Base-by-base conservation (phyloP, 768 basidiomycete genomes). In the Chalciporus pseudorubinellus region DNA sequence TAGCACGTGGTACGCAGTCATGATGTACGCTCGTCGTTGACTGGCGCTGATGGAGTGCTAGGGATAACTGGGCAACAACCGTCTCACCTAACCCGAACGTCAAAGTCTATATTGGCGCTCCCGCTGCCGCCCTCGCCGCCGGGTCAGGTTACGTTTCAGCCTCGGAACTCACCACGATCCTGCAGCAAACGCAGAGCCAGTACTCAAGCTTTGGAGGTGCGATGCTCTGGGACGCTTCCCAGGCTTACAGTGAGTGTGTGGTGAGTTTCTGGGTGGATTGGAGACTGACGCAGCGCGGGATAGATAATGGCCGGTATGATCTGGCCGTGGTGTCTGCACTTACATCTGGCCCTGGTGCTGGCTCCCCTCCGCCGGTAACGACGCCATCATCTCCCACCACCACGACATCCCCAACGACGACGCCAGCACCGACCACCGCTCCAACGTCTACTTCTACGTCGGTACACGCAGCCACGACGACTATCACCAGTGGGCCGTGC, bases 21-120 rank as follows among this genome's bases (percentile, higher is more conserved):
- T 20, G 3, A 3, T 38, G 3, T 34, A 24, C 16, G 12, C 5
- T 8, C 24, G 31, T 39, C 26, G 12, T 36, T 13, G 16, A 41
- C 8, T 11, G 14, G 18, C 31, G 14, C 40, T 48, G 26, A 48
- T 24, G 28, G 28, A 26, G 20, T 16, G 7, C 43, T 55, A 76
- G 77, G 77, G 77, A 76, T 51, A 71, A 66, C 55, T 79, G 77
- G 77, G 77, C 77, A 6, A 70, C 65, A 36, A 67, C 62, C 0
- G 54, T 64, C 29, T 77, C 77, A 1, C 66, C 74, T 4, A 79
- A 78, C 69, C 62, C 61, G 55, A 62, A 76, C 59, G 70, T 78
- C 49, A 79, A 79, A 58, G 65, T 79, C 7, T 79, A 72, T 61
- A 73, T 79, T 40, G 77, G 78, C 40, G 78, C 71, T 19, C 77